phyloP scores from a whole-genome alignment of 441 rosid genomes.

The Lepidium campestre region DNA sequence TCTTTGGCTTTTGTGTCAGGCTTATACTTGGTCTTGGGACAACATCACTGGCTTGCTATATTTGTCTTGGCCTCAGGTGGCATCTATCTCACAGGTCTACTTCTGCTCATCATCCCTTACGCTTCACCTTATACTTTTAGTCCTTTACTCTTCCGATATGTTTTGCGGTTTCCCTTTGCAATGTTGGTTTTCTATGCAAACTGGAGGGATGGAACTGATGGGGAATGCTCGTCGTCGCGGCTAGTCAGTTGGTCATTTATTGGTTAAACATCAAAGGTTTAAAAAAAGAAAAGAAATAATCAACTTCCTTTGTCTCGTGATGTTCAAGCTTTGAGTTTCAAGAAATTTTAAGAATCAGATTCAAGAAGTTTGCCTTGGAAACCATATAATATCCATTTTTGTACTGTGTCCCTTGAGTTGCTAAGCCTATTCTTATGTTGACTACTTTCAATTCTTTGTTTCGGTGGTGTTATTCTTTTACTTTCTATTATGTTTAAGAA shows the following conservation, averaged over 20 bases:
- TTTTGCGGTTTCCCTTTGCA: slow-evolving; percentile 10
- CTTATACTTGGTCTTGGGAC: slow-evolving; percentile 7
- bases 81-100: slow-evolving; percentile 1
- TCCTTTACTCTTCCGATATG: slow-evolving; percentile 4
- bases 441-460: too few relatives aligned
- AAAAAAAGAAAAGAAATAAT: neutral
- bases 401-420: too few relatives aligned
- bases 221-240: slow-evolving; percentile 2
- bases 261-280: neutral
- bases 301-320: neutral
- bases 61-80: slow-evolving; percentile 1
- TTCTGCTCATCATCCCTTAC: slow-evolving; percentile 11
- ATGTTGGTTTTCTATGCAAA: slow-evolving; percentile 12
- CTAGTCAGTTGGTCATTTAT: slow-evolving; percentile 7
- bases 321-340: too few relatives aligned
- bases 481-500: too few relatives aligned
- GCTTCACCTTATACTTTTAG: slow-evolving; percentile 12
- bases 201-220: slow-evolving; percentile 13
- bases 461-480: too few relatives aligned
- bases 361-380: too few relatives aligned
- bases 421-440: too few relatives aligned
- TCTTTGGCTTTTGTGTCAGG: slow-evolving; percentile 17
- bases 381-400: too few relatives aligned
- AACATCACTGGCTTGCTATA: slow-evolving; percentile 14
- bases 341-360: too few relatives aligned